These are phyloP conservation scores for Chenopodium formosanum DNA, from an alignment of 148 eudicot genomes.

Conservation along the genomic window DNA sequence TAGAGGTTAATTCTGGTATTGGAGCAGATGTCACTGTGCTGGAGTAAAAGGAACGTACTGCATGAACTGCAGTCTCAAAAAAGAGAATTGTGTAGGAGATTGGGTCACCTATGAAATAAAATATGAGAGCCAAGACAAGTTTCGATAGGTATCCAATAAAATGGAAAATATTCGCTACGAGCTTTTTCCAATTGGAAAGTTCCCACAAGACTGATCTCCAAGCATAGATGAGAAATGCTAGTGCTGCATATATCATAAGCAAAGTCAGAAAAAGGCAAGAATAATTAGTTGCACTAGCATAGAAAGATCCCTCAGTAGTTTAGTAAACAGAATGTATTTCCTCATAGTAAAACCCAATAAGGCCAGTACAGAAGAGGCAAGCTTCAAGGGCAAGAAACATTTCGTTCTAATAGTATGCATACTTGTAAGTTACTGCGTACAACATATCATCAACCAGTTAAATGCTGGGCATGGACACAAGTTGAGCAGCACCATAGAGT, in stretches of 20 bases:
- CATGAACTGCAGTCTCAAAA: slow-evolving; percentile 48
- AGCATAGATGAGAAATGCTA: slow-evolving; percentile 57
- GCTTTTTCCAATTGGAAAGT: slow-evolving; percentile 65
- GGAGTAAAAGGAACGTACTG: slow-evolving; percentile 59
- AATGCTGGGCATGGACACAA: neutral
- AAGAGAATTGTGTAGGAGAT: slow-evolving; percentile 44
- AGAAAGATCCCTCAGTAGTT: neutral
- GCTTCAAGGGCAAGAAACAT: neutral
- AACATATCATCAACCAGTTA: neutral
- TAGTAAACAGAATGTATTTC: neutral
- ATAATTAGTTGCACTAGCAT: neutral
- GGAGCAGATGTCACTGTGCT: slow-evolving; percentile 60
- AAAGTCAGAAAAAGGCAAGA: slow-evolving; percentile 13
- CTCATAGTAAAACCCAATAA: neutral
- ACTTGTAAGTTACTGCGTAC: neutral
- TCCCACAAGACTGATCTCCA: slow-evolving; percentile 93
- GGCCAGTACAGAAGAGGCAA: neutral
- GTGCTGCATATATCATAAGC: slow-evolving; percentile 42
- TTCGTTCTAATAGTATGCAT: neutral
- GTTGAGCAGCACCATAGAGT: neutral
- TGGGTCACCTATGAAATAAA: slow-evolving; percentile 61
- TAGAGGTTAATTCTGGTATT: slow-evolving; percentile 52
- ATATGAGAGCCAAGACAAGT: slow-evolving; percentile 44
- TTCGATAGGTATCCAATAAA: slow-evolving; percentile 47
- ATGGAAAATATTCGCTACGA: slow-evolving; percentile 24